Percentiles rank a stretch among this genome's conserved stretches.
Conservation (phyloP, 495 filamentous ascomycete species). For the Pseudevernia furfuracea region DNA sequence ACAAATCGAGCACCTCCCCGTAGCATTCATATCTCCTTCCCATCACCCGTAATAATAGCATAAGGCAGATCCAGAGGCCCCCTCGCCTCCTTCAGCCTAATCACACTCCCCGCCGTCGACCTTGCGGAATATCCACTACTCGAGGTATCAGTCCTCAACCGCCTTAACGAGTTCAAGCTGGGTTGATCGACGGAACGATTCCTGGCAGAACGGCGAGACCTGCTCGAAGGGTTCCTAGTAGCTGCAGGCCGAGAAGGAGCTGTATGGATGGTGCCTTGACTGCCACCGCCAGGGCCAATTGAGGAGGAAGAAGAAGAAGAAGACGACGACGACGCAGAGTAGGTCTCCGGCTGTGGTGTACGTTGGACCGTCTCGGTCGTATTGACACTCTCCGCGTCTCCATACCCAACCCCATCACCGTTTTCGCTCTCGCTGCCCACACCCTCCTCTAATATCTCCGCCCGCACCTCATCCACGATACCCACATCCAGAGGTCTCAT, state of each 20-base stretch:
- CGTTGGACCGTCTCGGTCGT: conserved; percentile 20
- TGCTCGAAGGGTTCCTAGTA: conserved; percentile 25
- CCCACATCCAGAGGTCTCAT: conserved; percentile 59
- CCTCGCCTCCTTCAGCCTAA: conserved; percentile 37
- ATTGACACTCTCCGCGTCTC: conserved; percentile 8
- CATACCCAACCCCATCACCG: conserved; percentile 26
- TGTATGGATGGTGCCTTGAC: conserved; percentile 17
- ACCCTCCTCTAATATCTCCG: conserved; percentile 18
- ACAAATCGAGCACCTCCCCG: not conserved
- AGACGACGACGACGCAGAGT: conserved; percentile 11
- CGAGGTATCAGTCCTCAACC: conserved; percentile 34
- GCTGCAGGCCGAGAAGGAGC: conserved; percentile 23
- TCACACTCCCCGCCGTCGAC: conserved; percentile 40
- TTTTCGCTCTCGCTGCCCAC: not conserved
- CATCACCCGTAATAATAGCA: conserved; percentile 25
- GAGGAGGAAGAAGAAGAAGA: conserved; percentile 5
- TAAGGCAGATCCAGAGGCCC: conserved; percentile 41
- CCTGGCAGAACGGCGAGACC: conserved; percentile 29
- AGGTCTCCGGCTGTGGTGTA: conserved; percentile 17
- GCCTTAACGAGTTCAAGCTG: conserved; percentile 35
- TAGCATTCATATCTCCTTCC: not conserved
- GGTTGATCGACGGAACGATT: conserved; percentile 29
- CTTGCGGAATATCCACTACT: conserved; percentile 22
- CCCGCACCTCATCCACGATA: conserved; percentile 38
- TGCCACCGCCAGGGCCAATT: conserved; percentile 8